phyloP scores from a whole-genome alignment of 176 grass and related monocot genomes.

The Musa beccarii region DNA sequence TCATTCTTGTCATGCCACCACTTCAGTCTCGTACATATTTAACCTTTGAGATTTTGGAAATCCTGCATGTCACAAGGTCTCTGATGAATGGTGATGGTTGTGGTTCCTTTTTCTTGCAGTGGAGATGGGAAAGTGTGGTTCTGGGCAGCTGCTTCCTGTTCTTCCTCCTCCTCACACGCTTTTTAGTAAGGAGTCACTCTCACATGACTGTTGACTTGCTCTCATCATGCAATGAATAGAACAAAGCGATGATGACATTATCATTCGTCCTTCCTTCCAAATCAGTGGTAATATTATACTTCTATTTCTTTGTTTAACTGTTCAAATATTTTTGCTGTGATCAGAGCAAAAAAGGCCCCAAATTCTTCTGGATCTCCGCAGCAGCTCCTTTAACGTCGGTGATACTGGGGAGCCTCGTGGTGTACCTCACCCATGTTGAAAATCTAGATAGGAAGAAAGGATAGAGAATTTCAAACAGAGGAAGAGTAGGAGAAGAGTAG shows the following conservation, averaged over 20 bases:
- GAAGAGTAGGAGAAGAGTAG: no score
- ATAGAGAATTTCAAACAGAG: no score
- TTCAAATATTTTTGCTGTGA: background rate
- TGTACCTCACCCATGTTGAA: conserved; percentile 5
- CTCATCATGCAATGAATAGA: background rate
- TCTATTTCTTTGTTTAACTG: background rate
- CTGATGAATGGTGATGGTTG: background rate
- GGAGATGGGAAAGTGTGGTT: conserved; percentile 12
- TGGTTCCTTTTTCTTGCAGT: background rate
- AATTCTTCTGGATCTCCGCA: conserved; percentile 9
- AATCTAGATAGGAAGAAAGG: no score
- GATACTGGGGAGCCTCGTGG: background rate
- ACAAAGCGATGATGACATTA: no score
- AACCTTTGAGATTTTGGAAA: background rate
- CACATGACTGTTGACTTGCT: background rate
- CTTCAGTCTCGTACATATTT: no score
- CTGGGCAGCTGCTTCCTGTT: conserved; percentile 11
- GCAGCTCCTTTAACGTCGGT: conserved; percentile 2
- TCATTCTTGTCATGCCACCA: no score
- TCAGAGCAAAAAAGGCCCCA: conserved; percentile 7
- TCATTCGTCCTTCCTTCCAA: no score
- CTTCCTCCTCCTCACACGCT: conserved; percentile 16
- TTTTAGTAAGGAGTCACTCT: background rate
- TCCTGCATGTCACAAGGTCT: background rate
- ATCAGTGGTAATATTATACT: no score